Conservation (phyloP, 2,329 filamentous ascomycete species). For the Huntiella moniliformis region DNA sequence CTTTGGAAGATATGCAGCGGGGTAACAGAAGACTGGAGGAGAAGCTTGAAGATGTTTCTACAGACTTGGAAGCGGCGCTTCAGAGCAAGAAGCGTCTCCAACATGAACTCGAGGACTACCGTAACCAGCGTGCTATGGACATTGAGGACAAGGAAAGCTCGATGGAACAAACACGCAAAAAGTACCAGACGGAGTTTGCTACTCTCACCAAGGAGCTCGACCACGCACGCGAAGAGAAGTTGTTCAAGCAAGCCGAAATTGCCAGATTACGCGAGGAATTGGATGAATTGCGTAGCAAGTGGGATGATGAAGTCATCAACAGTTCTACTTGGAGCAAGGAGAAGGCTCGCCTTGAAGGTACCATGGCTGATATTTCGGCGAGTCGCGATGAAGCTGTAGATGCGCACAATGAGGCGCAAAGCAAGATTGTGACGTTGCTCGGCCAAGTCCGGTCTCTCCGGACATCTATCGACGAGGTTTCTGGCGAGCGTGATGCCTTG, state of each 20-base stretch:
- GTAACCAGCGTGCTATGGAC: slow-evolving; percentile 84
- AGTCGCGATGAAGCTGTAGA: slow-evolving; percentile 87
- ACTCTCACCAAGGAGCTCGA: slow-evolving; percentile 83
- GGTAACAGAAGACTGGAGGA: slow-evolving; percentile 82
- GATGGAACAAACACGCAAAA: slow-evolving; percentile 92
- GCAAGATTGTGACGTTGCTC: slow-evolving; percentile 76
- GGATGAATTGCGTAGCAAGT: slow-evolving; percentile 84
- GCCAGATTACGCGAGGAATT: slow-evolving; percentile 83
- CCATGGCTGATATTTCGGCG: slow-evolving; percentile 68
- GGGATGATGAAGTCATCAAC: slow-evolving; percentile 96
- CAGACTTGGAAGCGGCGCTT: slow-evolving; percentile 66
- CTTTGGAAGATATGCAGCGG: slow-evolving; percentile 76
- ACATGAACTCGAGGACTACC: slow-evolving; percentile 93
- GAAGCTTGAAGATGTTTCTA: slow-evolving; percentile 75
- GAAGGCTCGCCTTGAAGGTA: slow-evolving; percentile 78
- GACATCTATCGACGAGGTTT: slow-evolving; percentile 67
- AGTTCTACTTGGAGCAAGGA: slow-evolving; percentile 98
- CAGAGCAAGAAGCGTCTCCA: slow-evolving; percentile 89
- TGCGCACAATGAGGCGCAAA: slow-evolving; percentile 86
- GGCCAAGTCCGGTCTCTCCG: slow-evolving; percentile 77
- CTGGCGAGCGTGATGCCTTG: slow-evolving; percentile 67
- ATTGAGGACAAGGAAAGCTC: slow-evolving; percentile 92
- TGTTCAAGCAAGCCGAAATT: slow-evolving; percentile 72
- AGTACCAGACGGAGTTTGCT: slow-evolving; percentile 87
- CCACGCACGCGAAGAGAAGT: slow-evolving; percentile 74